Conservation (phyloP, 2,329 filamentous ascomycete species). For the Sclerotinia spermophila region DNA sequence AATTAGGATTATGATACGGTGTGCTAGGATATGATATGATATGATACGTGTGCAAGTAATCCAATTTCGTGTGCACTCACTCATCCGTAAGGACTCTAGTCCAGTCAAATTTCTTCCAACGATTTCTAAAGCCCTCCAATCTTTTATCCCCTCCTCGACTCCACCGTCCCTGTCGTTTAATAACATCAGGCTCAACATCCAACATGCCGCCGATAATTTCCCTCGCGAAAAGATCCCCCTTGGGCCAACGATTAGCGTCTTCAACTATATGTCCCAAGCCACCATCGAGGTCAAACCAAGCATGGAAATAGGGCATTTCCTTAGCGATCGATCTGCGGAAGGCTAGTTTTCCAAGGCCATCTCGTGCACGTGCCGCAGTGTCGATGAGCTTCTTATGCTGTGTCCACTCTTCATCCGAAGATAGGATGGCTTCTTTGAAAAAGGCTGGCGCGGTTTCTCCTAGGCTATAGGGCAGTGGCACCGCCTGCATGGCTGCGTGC, state of each 20-base stretch:
- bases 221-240: constrained; percentile 85
- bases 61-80: not conserved
- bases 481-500: constrained; percentile 81
- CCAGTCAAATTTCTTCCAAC: constrained; percentile 74
- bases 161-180: constrained; percentile 91
- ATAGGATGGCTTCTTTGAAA: constrained; percentile 90
- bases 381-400: constrained; percentile 96
- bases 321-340: constrained; percentile 82
- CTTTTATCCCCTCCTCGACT: constrained; percentile 54
- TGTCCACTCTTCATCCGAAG: constrained; percentile 86
- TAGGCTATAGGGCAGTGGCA: constrained; percentile 87
- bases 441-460: constrained; percentile 90
- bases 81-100: constrained; percentile 50
- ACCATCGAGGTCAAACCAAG: constrained; percentile 90
- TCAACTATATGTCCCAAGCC: constrained; percentile 92
- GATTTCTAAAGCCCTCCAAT: constrained; percentile 73
- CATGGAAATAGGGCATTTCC: constrained; percentile 98
- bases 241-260: constrained; percentile 79
- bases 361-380: constrained; percentile 62
- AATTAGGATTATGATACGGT: not conserved
- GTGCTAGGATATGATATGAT: not conserved
- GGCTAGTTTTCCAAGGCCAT: constrained; percentile 71
- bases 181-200: constrained; percentile 73
- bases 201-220: constrained; percentile 93
- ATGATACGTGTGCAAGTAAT: not conserved